These are phyloP conservation scores for Fraxinus xanthoxyloides DNA, from an alignment of 305 asterid species.

Conservation along the genomic window DNA sequence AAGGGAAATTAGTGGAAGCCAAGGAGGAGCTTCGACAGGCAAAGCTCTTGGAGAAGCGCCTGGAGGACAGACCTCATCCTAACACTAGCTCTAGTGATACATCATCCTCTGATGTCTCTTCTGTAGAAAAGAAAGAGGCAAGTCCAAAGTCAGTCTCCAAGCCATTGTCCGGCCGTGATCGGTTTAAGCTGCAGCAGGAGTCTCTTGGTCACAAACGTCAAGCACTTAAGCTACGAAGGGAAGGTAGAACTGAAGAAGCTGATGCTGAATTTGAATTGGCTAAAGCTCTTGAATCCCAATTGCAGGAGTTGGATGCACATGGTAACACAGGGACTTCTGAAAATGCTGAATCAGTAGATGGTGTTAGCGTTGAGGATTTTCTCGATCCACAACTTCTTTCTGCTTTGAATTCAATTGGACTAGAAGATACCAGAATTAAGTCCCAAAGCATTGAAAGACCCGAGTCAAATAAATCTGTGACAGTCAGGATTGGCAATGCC, in stretches of 20 bases:
- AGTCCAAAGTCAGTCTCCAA: conserved; percentile 61
- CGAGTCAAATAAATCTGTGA: conserved; percentile 31
- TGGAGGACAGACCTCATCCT: conserved; percentile 34
- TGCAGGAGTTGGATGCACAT: conserved; percentile 56
- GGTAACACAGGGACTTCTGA: conserved; percentile 35
- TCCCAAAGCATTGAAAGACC: conserved; percentile 32
- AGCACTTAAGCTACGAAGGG: conserved; percentile 89
- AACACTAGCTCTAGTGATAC: conserved; percentile 35
- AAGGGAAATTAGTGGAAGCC: conserved; percentile 87
- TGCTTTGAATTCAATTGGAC: conserved; percentile 79
- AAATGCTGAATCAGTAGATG: conserved; percentile 41
- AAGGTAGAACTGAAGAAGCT: conserved; percentile 90
- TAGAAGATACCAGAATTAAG: conserved; percentile 37
- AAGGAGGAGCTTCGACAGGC: conserved; percentile 93
- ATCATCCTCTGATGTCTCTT: conserved; percentile 36
- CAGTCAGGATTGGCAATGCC: conserved; percentile 25
- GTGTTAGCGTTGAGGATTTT: conserved; percentile 71
- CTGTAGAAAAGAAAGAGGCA: conserved; percentile 49
- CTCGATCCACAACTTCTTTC: conserved; percentile 96
- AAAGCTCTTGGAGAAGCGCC: conserved; percentile 71
- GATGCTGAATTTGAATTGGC: conserved; percentile 87
- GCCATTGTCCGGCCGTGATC: conserved; percentile 72
- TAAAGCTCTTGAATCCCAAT: conserved; percentile 69
- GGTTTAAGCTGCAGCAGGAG: conserved; percentile 87
- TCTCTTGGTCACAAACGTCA: conserved; percentile 88